Conservation (phyloP, 306 rosid species). For the Cucurbita ficifolia region DNA sequence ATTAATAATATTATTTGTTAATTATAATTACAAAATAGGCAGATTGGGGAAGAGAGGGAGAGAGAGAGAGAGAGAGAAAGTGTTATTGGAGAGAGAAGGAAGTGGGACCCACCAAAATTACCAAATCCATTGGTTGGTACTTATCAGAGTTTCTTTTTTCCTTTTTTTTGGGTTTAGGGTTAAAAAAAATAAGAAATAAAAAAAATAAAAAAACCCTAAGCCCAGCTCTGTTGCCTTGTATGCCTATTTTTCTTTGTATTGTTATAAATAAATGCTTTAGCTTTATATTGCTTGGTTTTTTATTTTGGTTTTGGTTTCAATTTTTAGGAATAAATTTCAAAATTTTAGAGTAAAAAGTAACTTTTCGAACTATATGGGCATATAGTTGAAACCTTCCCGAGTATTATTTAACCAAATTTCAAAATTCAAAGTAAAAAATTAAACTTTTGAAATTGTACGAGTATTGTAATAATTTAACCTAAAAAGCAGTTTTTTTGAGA, state of each 20-base stretch:
- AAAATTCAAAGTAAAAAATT: too few relatives aligned
- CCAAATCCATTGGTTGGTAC: slow-evolving; percentile 19
- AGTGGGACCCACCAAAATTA: slow-evolving; percentile 22
- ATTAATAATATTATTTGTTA: neutral
- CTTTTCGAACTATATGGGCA: neutral
- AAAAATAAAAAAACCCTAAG: neutral
- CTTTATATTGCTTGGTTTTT: neutral
- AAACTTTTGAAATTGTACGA: too few relatives aligned
- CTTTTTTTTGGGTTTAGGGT: too few relatives aligned
- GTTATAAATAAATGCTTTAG: neutral
- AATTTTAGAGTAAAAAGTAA: neutral
- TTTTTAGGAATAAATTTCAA: neutral
- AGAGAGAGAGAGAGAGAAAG: slow-evolving; percentile 5
- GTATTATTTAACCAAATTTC: too few relatives aligned
- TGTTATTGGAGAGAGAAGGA: slow-evolving; percentile 11
- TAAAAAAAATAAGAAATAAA: neutral
- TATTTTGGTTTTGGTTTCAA: neutral
- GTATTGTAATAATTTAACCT: too few relatives aligned
- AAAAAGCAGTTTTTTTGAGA: too few relatives aligned
- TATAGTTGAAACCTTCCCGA: neutral
- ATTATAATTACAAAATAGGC: neutral
- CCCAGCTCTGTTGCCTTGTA: neutral
- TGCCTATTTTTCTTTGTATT: neutral
- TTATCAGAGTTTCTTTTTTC: slow-evolving; percentile 4
- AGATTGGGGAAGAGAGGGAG: slow-evolving; percentile 1